Base-by-base conservation (phyloP, 2,329 filamentous ascomycete genomes). In the Trichoderma sp. region DNA sequence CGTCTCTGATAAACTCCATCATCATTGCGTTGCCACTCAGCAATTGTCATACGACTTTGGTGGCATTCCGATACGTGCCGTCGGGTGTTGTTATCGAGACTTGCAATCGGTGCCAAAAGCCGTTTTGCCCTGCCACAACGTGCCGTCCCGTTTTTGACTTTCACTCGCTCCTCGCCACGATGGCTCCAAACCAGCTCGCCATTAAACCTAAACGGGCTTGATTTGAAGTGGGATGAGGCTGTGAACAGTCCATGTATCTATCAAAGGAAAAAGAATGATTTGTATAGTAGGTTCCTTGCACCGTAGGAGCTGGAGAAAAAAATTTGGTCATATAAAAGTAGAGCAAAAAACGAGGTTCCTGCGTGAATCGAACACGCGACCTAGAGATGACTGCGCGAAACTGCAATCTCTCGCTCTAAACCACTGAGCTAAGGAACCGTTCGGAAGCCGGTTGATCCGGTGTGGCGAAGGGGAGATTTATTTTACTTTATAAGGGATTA, bases 321-420 rank as follows among this genome's bases (percentile, higher is more conserved):
- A 21, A 24, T 24, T 6, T 24, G 47, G 8, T 47, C 8, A 21
- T 9, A 51, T 4, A 21, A 28, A 51, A 47, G n/a, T n/a, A 36
- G 67, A 71, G 39, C 39, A 71, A 58, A 24, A 24, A 34, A 36
- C 7, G 51, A 72, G 71, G 71, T 70, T 30, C 51, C 65, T 72
- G 65, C 64, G 71, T 72, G 71, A 67, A 72, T 72, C 71, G 71
- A 72, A 72, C 71, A 72, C 71, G 64, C 71, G 71, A 70, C 71
- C 71, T 72, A 72, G 71, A 72, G 71, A 72, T 72, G 34, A 70
- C 71, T 70, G 65, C 71, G 65, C 56, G 43, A 72, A 66, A 64
- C 71, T 72, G 71, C 71, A 72, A 72, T 72, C 71, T 72, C 71
- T 72, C 71, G 71, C 71, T 72, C 71, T 70, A 72, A 69, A 57